phyloP scores from a whole-genome alignment of 2,329 filamentous ascomycete genomes.

The Claviceps spartinae region DNA sequence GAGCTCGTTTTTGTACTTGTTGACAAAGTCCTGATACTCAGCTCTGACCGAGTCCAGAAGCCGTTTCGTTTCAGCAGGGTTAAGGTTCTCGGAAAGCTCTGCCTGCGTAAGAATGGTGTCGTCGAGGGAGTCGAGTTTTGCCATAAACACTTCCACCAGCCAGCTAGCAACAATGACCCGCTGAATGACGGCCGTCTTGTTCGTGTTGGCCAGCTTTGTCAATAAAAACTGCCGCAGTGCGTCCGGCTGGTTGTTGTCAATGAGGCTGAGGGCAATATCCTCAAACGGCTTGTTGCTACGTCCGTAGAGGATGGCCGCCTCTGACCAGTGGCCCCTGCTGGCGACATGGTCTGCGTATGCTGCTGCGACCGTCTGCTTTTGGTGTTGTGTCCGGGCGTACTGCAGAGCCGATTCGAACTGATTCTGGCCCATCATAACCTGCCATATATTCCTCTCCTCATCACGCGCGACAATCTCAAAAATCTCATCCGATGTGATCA shows the following conservation, averaged over 20 bases:
- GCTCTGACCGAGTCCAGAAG: conserved; percentile 56
- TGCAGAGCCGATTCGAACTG: conserved; percentile 80
- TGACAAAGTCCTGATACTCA: conserved; percentile 82
- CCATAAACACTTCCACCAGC: conserved; percentile 95
- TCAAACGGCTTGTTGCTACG: conserved; percentile 96
- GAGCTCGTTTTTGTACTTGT: conserved; percentile 71
- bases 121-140: conserved; percentile 85
- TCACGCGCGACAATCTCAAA: conserved; percentile 86
- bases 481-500: conserved; percentile 82
- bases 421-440: conserved; percentile 74
- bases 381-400: conserved; percentile 64
- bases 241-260: conserved; percentile 82
- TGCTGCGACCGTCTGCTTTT: conserved; percentile 84
- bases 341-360: conserved; percentile 84
- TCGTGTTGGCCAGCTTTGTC: conserved; percentile 69
- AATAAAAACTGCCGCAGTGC: conserved; percentile 80
- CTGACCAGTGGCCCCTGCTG: conserved; percentile 64
- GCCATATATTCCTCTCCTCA: conserved; percentile 88
- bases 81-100: conserved; percentile 60
- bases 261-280: conserved; percentile 81
- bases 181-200: conserved; percentile 80
- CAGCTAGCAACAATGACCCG: conserved; percentile 89
- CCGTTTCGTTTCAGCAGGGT: conserved; percentile 55
- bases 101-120: conserved; percentile 86
- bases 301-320: conserved; percentile 83